Evolutionary conservation across 768 basidiomycete species (phyloP), one percentile per base, ranked within the genome.

Genomic region (Calocybe cyanea): DNA sequence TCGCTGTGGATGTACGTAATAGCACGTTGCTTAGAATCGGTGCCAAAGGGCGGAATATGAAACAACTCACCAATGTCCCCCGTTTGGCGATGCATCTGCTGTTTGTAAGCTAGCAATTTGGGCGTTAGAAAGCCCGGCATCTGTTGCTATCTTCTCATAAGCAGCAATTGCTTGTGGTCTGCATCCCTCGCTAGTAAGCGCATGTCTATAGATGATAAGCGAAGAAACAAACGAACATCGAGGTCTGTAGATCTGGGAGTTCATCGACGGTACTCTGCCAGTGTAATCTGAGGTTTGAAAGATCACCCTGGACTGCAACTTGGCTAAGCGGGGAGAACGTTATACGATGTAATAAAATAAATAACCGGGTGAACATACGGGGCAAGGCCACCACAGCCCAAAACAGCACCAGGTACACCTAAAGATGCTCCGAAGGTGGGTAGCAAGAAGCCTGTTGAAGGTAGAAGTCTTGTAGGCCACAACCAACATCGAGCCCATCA

Each of bases 221-320:
- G 11, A 41, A n/a, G n/a, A n/a, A n/a, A n/a, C n/a, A n/a, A 9
- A 33, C 45, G 34, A 32, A 59, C 58, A 61, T 61, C 1, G 58
- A 57, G 17, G 38, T 43, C 43, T 59, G 38, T 4, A 62, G 48
- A 7, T 49, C 41, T 7, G 53, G 51, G 5, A 60, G 52, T 3
- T 62, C 61, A 32, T 62, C 37, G 2, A 48, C 46, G 15, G 59
- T 60, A 45, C 52, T 57, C 38, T 62, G 60, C 54, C 57, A 60
- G 19, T 62, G 60, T 28, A 62, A 37, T 5, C 60, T 51, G 19
- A 56, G 34, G 13, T 49, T 48, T 13, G 57, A 54, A 17, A 60
- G 47, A 37, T 62, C 56, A 9, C 61, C 61, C 39, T 58, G 54
- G 4, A 62, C 59, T 3, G 41, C 18, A 17, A 58, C 59, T 50